Evolutionary conservation across 352 stramenopile species (phyloP), one percentile per base, ranked within the genome.

Genomic region (Phytophthora foliorum): DNA sequence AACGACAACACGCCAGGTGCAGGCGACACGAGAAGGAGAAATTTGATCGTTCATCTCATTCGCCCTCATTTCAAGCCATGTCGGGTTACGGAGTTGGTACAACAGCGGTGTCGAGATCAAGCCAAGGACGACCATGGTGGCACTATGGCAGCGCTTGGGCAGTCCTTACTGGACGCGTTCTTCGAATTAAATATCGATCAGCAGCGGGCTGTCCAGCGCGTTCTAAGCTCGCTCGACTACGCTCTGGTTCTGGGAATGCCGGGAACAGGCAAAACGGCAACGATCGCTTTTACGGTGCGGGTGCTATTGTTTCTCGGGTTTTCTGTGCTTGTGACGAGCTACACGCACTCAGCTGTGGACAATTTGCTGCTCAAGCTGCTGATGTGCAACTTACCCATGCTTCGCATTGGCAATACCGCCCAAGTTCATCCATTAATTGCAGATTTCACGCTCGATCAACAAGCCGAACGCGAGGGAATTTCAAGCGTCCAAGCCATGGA

Each of bases 341-440:
- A 99, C 73, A 99, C 98, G 4, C 96, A 99, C 76, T 95, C 93
- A 6, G 98, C 97, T 27, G 97, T 99, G n/a, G 98, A 99, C 70
- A 99, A 98, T 69, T 63, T 99, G 29, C 53, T 99, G 25, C 74
- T 97, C 17, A 99, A 99, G 74, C 77, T 99, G 10, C 70, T 94
- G 4, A 62, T 64, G 21, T 63, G 67, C 34, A 65, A 91, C 9
- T 51, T 94, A 3, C 74, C 79, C 16, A 91, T 95, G 68, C 72
- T 97, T 50, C 84, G 91, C 21, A 80, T 97, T 11, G 91, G 90
- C 0, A 91, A 78, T 21, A 59, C 74, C 0, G 67, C 76, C n/a
- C 86, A 95, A 78, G 85, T 96, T 19, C 84, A 95, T 36, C 80
- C 84, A 31, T 24, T 72, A 68, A 57, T 97, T 84, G 44, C 79